Conservation (phyloP, 768 basidiomycete species). For the Terana coerulea region DNA sequence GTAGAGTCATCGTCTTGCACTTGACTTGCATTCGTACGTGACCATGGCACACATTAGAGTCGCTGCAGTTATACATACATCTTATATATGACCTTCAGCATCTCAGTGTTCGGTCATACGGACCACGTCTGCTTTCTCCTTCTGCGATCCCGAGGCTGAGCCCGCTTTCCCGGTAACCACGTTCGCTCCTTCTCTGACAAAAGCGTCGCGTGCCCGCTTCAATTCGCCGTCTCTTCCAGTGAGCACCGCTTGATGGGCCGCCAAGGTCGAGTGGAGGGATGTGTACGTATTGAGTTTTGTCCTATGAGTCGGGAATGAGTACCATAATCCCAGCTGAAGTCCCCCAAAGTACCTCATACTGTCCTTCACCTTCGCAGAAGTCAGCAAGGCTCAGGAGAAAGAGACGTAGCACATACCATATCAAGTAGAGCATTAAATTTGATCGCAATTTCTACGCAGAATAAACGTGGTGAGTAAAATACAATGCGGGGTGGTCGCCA, state of each 20-base stretch:
- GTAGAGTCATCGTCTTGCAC: too few relatives aligned
- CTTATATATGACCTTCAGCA: not conserved
- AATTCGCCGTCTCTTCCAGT: slow-evolving; percentile 39
- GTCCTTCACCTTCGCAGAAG: slow-evolving; percentile 34
- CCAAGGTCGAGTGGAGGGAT: slow-evolving; percentile 38
- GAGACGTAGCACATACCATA: slow-evolving; percentile 35
- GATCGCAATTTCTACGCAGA: slow-evolving; percentile 35
- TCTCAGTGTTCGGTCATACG: not conserved
- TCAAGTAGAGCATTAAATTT: slow-evolving; percentile 45
- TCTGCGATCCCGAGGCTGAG: not conserved
- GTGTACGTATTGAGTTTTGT: slow-evolving; percentile 46
- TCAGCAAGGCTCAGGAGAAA: not conserved
- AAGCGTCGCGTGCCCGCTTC: slow-evolving; percentile 21
- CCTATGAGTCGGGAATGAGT: slow-evolving; percentile 23
- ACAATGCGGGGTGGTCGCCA: not conserved
- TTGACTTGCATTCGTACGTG: not conserved
- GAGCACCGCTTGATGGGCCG: slow-evolving; percentile 37
- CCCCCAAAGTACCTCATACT: slow-evolving; percentile 50
- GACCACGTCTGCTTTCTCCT: not conserved
- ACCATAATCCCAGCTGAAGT: not conserved
- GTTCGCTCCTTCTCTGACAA: slow-evolving; percentile 9
- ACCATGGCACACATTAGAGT: not conserved
- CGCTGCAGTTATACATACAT: not conserved
- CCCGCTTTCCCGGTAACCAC: slow-evolving; percentile 8
- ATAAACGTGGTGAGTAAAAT: not conserved